Conservation (phyloP, 768 basidiomycete genomes). For the Kondoa subrosea region DNA sequence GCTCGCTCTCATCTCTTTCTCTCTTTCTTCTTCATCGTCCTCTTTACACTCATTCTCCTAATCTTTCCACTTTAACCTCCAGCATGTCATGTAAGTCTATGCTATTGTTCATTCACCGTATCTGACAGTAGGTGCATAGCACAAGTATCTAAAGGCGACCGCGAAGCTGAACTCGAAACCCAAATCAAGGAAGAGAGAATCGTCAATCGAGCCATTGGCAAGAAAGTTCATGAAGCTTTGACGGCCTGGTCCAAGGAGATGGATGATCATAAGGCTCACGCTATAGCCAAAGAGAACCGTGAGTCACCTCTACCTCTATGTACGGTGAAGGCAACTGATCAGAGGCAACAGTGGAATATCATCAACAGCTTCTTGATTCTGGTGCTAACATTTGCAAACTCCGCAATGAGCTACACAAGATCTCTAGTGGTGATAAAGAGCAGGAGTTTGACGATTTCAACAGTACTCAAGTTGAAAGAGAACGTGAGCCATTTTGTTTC, state of each 20-base stretch:
- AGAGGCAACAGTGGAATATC: neutral
- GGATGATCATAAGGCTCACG: neutral
- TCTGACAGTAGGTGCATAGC: too few species aligned
- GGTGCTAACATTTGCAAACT: neutral
- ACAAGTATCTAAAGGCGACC: neutral
- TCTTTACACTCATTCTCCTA: neutral
- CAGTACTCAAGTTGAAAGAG: slow-evolving; percentile 3
- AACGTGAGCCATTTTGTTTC: neutral
- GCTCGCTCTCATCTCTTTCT: neutral
- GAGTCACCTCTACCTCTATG: neutral
- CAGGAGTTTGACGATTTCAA: slow-evolving; percentile 5
- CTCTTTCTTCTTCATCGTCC: neutral
- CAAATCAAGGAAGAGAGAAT: neutral
- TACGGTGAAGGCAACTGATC: neutral
- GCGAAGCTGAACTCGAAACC: neutral
- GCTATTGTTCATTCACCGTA: too few species aligned
- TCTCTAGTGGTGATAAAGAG: neutral
- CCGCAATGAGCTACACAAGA: neutral
- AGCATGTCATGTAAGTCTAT: too few species aligned
- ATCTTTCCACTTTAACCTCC: too few species aligned
- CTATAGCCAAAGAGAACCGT: neutral
- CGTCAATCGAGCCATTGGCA: neutral
- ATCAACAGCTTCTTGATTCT: neutral
- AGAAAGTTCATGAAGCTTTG: neutral
- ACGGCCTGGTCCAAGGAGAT: neutral